These are phyloP conservation scores for Rhexocercosporidium sp. DNA, from an alignment of 2,329 filamentous ascomycete genomes.

Conservation along the genomic window DNA sequence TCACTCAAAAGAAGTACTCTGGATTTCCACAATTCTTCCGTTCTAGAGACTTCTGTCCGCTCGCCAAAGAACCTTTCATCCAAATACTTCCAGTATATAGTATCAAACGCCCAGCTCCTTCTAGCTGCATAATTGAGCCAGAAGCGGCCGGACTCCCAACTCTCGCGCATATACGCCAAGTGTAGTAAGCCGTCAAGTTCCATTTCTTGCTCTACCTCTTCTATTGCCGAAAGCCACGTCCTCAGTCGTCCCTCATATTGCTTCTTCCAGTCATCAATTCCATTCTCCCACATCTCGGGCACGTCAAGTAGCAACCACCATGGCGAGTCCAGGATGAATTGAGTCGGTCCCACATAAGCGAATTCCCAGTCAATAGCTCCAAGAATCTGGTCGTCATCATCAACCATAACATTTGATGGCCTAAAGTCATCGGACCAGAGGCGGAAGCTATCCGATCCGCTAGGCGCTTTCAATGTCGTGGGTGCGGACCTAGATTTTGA, in stretches of 20 bases:
- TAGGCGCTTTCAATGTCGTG: constrained; percentile 20
- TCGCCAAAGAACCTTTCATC: constrained; percentile 45
- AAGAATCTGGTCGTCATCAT: constrained; percentile 38
- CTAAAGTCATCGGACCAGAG: constrained; percentile 46
- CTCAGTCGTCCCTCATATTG: constrained; percentile 43
- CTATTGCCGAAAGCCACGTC: constrained; percentile 44
- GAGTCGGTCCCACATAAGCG: constrained; percentile 31
- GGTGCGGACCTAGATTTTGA: constrained; percentile 4
- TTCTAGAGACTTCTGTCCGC: constrained; percentile 20
- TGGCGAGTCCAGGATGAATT: constrained; percentile 45
- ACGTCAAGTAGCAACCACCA: constrained; percentile 47
- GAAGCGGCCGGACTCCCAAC: constrained; percentile 35
- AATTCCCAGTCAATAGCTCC: constrained; percentile 49
- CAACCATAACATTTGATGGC: constrained; percentile 44
- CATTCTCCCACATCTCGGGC: constrained; percentile 43
- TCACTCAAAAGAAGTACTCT: constrained; percentile 39
- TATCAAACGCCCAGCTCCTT: constrained; percentile 48
- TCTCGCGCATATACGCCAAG: constrained; percentile 41
- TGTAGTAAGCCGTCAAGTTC: neutral
- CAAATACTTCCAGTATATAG: constrained; percentile 46
- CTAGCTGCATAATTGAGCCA: constrained; percentile 45
- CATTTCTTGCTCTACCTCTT: constrained; percentile 38
- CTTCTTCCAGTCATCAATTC: constrained; percentile 41
- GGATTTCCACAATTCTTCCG: constrained; percentile 38
- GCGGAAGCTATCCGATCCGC: constrained; percentile 29